These are phyloP conservation scores for Pseudofabraea citricarpa DNA, from an alignment of 2,329 filamentous ascomycete species.

Conservation along the genomic window DNA sequence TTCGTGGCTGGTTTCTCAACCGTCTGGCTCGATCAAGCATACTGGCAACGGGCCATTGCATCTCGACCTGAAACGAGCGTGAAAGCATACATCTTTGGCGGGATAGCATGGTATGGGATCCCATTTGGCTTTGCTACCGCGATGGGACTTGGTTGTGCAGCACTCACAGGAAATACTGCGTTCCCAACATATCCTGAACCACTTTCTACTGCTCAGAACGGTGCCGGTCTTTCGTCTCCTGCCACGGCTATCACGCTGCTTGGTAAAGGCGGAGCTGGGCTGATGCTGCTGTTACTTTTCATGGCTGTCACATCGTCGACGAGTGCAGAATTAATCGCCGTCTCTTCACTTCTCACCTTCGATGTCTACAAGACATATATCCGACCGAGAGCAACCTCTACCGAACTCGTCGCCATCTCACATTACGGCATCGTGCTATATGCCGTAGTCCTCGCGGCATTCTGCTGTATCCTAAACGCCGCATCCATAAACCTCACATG, in stretches of 20 bases:
- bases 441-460: constrained; percentile 27
- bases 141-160: constrained; percentile 31
- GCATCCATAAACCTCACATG: constrained; percentile 33
- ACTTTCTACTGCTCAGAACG: constrained; percentile 25
- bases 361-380: constrained; percentile 36
- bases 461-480: constrained; percentile 32
- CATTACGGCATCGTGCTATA: constrained; percentile 30
- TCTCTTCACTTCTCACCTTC: constrained; percentile 33
- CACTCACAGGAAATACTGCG: constrained; percentile 19
- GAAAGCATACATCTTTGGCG: constrained; percentile 36
- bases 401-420: constrained; percentile 28
- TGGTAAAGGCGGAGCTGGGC: constrained; percentile 29
- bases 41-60: constrained; percentile 40
- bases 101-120: constrained; percentile 34
- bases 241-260: constrained; percentile 31
- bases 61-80: constrained; percentile 35
- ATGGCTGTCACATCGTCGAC: constrained; percentile 42
- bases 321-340: constrained; percentile 38
- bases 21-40: constrained; percentile 37
- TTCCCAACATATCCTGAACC: constrained; percentile 29
- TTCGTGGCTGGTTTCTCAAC: constrained; percentile 32
- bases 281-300: constrained; percentile 37
- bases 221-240: constrained; percentile 28
- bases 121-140: constrained; percentile 32
- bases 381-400: constrained; percentile 26